Conservation (phyloP, 257 asterid species). For the Rubia yunnanensis region DNA sequence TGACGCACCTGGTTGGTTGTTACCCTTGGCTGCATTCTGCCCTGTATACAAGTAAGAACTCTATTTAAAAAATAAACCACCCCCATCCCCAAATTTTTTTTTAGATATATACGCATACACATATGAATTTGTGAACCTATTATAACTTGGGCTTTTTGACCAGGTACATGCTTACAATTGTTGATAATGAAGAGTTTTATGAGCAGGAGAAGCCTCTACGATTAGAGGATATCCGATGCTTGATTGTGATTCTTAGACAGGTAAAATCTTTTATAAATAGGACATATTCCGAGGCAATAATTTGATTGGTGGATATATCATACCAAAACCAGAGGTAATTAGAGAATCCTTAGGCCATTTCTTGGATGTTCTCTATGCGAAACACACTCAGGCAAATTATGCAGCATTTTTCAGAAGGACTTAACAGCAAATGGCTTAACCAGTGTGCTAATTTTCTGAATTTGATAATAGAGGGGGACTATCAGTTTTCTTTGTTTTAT, state of each 20-base stretch:
- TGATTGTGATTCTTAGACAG: constrained; percentile 85
- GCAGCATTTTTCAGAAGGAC: no score
- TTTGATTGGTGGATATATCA: not conserved
- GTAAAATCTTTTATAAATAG: constrained; percentile 28
- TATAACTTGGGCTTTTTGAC: constrained; percentile 21
- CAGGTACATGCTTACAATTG: constrained; percentile 93
- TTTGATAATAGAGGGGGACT: not conserved
- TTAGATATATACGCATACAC: not conserved
- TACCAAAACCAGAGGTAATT: not conserved
- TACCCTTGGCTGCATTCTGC: constrained; percentile 89
- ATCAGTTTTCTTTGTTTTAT: not conserved
- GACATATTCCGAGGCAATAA: not conserved
- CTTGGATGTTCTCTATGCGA: not conserved
- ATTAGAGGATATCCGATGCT: constrained; percentile 63
- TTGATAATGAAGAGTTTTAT: constrained; percentile 94
- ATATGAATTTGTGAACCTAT: constrained; percentile 13
- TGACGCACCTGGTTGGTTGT: constrained; percentile 76
- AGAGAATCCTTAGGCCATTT: not conserved
- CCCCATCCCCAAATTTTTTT: not conserved
- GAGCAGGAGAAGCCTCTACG: constrained; percentile 89
- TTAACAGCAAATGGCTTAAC: not conserved
- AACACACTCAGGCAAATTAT: not conserved
- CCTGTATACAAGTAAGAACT: constrained; percentile 82
- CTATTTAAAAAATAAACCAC: constrained; percentile 8
- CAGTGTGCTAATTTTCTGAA: not conserved